Evolutionary conservation across 1,284 basidiomycete genomes (phyloP), one percentile per base, ranked within the genome.

Genomic region (Sporisorium sorghi): DNA sequence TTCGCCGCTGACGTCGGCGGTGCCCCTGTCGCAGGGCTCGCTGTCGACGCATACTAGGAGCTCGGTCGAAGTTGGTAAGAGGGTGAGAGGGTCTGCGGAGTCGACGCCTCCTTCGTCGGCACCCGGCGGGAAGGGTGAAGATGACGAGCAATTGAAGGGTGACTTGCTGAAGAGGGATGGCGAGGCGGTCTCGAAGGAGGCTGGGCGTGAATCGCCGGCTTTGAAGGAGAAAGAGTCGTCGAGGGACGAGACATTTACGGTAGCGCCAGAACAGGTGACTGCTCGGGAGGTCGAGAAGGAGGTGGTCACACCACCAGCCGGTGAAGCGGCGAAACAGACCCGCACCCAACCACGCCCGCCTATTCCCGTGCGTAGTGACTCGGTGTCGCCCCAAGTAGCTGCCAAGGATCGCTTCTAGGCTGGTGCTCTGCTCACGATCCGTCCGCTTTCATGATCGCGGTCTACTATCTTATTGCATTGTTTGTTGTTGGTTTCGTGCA

Each of bases 301-400:
- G 17, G 17, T 14, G 15, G 53, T 8, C 14, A 35, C 9, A 8
- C 17, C 51, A 15, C 17, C 51, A 15, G 23, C 46, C 9, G 46
- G 19, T 21, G 50, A 59, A 15, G n/a, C 33, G 8, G 21, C 2
- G 5, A 39, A 35, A 7, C 15, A 52, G 26, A 35, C 32, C 10
- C 48, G 44, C n/a, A 21, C 43, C 0, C 33, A 57, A 12, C 66
- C 66, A 8, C 56, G 66, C 21, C 66, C 66, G 19, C 60, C 56
- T 2, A 69, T 69, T 23, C 66, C 66, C 0, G 56, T 51, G 9
- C 42, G 66, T 17, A 59, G 47, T 33, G 56, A 33, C 6, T 69
- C 66, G 7, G 56, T 63, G 2, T 69, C 66, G 21, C 60, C 66
- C 3, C 52, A 50, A 8, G 59, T 24, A 21, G 19, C 5, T 7